A percentile compares a stretch with the other conserved stretches of the same genome.
Conservation (phyloP, 768 basidiomycete species). For the Melanogaster broomeanus region DNA sequence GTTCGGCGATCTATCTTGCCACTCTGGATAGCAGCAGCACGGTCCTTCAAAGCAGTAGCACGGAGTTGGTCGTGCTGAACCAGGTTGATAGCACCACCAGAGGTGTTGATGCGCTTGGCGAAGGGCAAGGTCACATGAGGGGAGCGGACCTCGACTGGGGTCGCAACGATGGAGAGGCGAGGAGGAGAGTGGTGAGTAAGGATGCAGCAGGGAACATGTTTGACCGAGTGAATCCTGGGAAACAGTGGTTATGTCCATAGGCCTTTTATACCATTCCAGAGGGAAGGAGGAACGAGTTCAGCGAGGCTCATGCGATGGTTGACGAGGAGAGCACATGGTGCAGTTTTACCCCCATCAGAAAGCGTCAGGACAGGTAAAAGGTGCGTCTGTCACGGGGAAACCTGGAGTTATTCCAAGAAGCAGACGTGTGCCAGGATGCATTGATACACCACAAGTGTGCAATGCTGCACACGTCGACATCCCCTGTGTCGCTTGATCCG, state of each 20-base stretch:
- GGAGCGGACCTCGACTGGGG: slow-evolving; percentile 42
- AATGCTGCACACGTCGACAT: background rate
- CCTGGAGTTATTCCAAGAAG: slow-evolving; percentile 4
- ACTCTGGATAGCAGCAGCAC: slow-evolving; percentile 34
- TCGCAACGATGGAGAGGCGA: slow-evolving; percentile 49
- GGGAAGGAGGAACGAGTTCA: background rate
- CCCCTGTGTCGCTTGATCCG: background rate
- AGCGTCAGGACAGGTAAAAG: background rate
- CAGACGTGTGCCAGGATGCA: background rate
- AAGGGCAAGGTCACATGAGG: slow-evolving; percentile 49
- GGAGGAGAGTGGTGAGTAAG: slow-evolving; percentile 46
- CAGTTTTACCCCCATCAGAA: background rate
- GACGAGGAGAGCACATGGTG: slow-evolving; percentile 14
- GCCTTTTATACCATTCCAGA: slow-evolving; percentile 21
- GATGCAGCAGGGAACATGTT: slow-evolving; percentile 41
- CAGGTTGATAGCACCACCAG: slow-evolving; percentile 47
- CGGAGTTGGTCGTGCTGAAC: slow-evolving; percentile 53
- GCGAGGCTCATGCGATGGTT: background rate
- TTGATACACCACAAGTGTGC: background rate
- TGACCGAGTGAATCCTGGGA: slow-evolving; percentile 16
- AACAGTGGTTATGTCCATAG: slow-evolving; percentile 3
- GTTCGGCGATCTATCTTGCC: slow-evolving; percentile 16
- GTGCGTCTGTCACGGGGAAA: slow-evolving; percentile 9
- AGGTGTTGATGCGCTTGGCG: slow-evolving; percentile 55
- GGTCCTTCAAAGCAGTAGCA: slow-evolving; percentile 43